Percentiles rank a stretch among this genome's conserved stretches.
Evolutionary conservation across 352 stramenopile genomes (phyloP).

Genomic region (Globisporangium recalcitrans): DNA sequence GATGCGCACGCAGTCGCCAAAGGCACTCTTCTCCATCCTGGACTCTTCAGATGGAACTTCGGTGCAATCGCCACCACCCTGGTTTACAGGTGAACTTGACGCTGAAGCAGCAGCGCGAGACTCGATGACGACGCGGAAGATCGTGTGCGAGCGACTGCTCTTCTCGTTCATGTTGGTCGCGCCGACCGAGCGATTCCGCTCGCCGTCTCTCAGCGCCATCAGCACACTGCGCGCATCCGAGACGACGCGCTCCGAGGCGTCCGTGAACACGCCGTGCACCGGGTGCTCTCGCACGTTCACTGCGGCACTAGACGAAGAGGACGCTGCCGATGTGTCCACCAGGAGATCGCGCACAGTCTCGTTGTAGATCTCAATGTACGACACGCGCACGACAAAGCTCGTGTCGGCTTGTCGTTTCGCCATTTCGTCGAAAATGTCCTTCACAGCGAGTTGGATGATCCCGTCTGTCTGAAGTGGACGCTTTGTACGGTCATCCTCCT

Average conservation of each 20-base stretch:
- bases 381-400: not conserved
- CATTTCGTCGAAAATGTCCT: constrained; percentile 10
- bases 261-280: constrained; percentile 44
- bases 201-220: constrained; percentile 33
- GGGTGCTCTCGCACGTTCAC: constrained; percentile 46
- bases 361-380: constrained; percentile 89
- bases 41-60: not conserved
- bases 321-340: not conserved
- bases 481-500: not conserved
- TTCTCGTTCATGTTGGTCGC: constrained; percentile 55
- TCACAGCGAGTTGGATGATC: constrained; percentile 3
- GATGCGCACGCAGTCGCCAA: constrained; percentile 22
- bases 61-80: not conserved
- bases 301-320: constrained; percentile 9
- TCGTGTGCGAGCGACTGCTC: constrained; percentile 52
- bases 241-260: constrained; percentile 39
- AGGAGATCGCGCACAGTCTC: constrained; percentile 54
- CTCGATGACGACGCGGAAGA: constrained; percentile 39
- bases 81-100: not conserved
- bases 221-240: constrained; percentile 34
- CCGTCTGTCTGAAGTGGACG: constrained; percentile 1
- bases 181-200: constrained; percentile 34
- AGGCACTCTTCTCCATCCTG: not conserved
- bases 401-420: not conserved
- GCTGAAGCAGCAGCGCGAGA: constrained; percentile 11